A percentile compares a stretch with the other conserved stretches of the same genome.
phyloP scores from a whole-genome alignment of 192 early-diverging fungal genomes.

The Martensiomyces pterosporus region DNA sequence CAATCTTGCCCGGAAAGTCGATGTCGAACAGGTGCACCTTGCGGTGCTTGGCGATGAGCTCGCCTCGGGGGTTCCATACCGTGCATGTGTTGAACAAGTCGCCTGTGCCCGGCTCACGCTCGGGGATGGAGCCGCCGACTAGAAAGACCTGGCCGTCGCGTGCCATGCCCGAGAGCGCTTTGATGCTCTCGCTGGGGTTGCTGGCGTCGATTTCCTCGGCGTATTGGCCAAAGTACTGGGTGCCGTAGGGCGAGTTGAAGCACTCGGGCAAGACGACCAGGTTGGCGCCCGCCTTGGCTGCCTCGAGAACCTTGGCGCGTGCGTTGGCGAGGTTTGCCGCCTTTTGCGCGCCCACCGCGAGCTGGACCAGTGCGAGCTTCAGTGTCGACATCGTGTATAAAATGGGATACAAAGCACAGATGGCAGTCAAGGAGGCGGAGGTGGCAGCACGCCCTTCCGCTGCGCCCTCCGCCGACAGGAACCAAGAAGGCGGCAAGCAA shows the following conservation, averaged over 20 bases:
- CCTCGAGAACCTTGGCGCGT: slow-evolving; percentile 74
- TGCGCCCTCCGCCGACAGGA: no score
- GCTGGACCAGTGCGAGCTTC: slow-evolving; percentile 74
- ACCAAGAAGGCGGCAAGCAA: no score
- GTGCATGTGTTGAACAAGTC: slow-evolving; percentile 83
- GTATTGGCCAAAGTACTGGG: slow-evolving; percentile 83
- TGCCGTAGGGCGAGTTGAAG: slow-evolving; percentile 98
- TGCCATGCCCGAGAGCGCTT: slow-evolving; percentile 78
- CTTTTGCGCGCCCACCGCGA: slow-evolving; percentile 73
- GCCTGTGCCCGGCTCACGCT: slow-evolving; percentile 52
- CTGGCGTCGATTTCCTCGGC: slow-evolving; percentile 71
- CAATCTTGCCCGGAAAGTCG: slow-evolving; percentile 87
- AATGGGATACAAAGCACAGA: no score
- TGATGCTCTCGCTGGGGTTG: slow-evolving; percentile 58
- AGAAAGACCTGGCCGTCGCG: slow-evolving; percentile 81
- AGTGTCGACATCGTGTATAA: slow-evolving; percentile 1
- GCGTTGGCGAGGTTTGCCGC: slow-evolving; percentile 73
- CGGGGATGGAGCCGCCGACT: slow-evolving; percentile 91
- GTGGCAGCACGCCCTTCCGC: no score
- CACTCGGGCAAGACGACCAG: slow-evolving; percentile 97
- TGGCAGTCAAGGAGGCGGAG: no score
- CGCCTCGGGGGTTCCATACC: slow-evolving; percentile 64
- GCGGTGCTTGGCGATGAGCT: slow-evolving; percentile 61
- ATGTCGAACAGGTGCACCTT: slow-evolving; percentile 97
- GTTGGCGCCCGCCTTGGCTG: slow-evolving; percentile 74